These are phyloP conservation scores for Wickerhamomyces sp. DNA, from an alignment of 1,139 yeast species.

Conservation along the genomic window DNA sequence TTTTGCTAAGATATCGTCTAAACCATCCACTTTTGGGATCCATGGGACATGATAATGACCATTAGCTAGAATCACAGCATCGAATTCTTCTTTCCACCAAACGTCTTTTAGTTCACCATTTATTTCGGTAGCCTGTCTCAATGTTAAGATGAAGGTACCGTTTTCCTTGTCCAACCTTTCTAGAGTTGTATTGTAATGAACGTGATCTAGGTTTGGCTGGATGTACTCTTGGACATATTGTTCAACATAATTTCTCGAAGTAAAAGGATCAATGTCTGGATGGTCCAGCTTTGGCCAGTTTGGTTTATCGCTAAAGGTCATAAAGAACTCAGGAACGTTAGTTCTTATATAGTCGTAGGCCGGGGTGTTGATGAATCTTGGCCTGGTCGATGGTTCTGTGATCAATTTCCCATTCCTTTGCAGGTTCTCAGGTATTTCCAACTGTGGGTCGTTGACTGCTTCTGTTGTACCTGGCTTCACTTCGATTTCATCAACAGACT, in stretches of 20 bases:
- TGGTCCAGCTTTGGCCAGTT: constrained; percentile 24
- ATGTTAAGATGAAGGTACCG: constrained; percentile 28
- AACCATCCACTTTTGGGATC: constrained; percentile 39
- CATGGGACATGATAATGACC: constrained; percentile 50
- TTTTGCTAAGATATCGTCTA: constrained; percentile 17
- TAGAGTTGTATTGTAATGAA: constrained; percentile 31
- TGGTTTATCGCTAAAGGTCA: constrained; percentile 36
- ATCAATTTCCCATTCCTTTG: not conserved
- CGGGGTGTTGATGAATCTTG: constrained; percentile 31
- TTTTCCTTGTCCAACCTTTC: constrained; percentile 29
- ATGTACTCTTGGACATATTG: constrained; percentile 28
- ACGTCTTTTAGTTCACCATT: constrained; percentile 22
- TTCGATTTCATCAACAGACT: constrained; percentile 7
- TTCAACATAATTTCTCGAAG: constrained; percentile 8
- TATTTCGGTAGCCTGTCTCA: constrained; percentile 19
- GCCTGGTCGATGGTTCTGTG: constrained; percentile 7
- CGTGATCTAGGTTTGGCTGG: constrained; percentile 25
- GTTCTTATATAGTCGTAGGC: constrained; percentile 34
- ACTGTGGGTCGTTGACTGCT: constrained; percentile 2
- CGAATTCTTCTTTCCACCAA: constrained; percentile 40
- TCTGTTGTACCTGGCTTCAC: constrained; percentile 9
- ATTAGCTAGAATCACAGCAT: constrained; percentile 44
- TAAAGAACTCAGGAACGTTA: constrained; percentile 34
- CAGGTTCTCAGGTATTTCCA: constrained; percentile 7
- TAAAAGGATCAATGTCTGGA: constrained; percentile 2